Conservation (phyloP, 306 rosid species). For the Lathyrus aphaca region DNA sequence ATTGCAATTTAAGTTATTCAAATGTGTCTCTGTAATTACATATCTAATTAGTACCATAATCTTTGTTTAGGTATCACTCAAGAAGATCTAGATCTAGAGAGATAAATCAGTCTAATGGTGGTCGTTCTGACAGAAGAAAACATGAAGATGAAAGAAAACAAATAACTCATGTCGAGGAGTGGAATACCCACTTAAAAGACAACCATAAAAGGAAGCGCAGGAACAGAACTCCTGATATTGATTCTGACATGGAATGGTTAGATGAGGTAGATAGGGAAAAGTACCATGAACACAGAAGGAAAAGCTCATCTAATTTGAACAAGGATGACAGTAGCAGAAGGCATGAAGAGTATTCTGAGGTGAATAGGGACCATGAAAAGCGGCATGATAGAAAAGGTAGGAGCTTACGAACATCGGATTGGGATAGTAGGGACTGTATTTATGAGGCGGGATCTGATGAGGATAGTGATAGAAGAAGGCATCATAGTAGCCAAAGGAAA, state of each 20-base stretch:
- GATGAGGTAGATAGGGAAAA: slow-evolving; percentile 47
- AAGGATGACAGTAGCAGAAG: slow-evolving; percentile 37
- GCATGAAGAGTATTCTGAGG: slow-evolving; percentile 48
- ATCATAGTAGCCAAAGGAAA: slow-evolving; percentile 37
- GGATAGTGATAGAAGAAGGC: slow-evolving; percentile 36
- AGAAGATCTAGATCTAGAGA: slow-evolving; percentile 69
- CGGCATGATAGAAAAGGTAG: slow-evolving; percentile 39
- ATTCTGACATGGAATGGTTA: slow-evolving; percentile 49
- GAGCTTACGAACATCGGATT: slow-evolving; percentile 43
- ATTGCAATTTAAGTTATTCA: slow-evolving; percentile 32
- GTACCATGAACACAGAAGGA: slow-evolving; percentile 31
- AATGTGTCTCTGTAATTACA: slow-evolving; percentile 13
- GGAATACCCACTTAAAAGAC: slow-evolving; percentile 36
- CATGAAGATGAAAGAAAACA: slow-evolving; percentile 40
- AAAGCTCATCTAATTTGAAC: slow-evolving; percentile 38
- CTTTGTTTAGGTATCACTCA: slow-evolving; percentile 53
- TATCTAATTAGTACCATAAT: slow-evolving; percentile 23
- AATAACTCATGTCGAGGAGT: slow-evolving; percentile 44
- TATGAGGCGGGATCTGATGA: slow-evolving; percentile 39
- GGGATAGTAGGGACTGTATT: slow-evolving; percentile 31
- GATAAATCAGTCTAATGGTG: slow-evolving; percentile 39
- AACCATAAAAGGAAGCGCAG: slow-evolving; percentile 43
- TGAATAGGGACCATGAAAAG: slow-evolving; percentile 42
- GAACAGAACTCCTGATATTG: slow-evolving; percentile 48
- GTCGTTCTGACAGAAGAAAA: slow-evolving; percentile 52